Base-by-base conservation (phyloP, 331 rosid genomes). In the Quercus phellos region DNA sequence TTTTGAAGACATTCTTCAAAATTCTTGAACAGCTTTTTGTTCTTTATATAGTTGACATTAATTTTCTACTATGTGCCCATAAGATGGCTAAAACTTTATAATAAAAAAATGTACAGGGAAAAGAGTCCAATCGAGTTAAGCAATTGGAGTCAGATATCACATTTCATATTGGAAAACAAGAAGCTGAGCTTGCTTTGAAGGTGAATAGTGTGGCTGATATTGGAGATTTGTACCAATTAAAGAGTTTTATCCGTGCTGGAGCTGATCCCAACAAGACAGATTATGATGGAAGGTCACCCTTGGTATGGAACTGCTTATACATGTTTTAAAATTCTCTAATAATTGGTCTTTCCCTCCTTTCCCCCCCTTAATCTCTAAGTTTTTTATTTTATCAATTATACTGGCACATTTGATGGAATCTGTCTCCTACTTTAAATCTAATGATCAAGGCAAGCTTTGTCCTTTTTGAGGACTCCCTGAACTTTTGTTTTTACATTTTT, bases 211-310 rank as follows among this genome's bases (percentile, higher is more conserved):
- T 96, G 14, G 93, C 98, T 77, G 83, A 85, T 79, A 68, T 91
- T 43, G 99, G 99, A 53, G 97, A 95, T 83, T 75, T 95, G 58
- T 72, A 81, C 84, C 98, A 91, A 78, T 83, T 93, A 46, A 91
- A 95, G 87, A 85, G 93, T 80, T 64, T 95, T 27, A 77, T 93
- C 81, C 92, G 98, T 68, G 91, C 96, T 35, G 99, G 99, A 83
- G 99, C 97, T 70, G 97, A 95, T 83, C 92, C 93, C 17, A 91
- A 89, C 81, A 93, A 89, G 88, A 87, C 93, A 34, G 97, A 95
- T 82, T 95, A 91, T 80, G 99, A 95, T 90, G 98, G 98, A 77
- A 89, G 99, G 80, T 91, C 99, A 46, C 98, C 99, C 38, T 82
- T 95, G 97, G 99, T 93, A 76, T 61, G 91, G 61, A 76, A 22